Conservation (phyloP, 129 eudicot genomes). For the Sambucus nigra region DNA sequence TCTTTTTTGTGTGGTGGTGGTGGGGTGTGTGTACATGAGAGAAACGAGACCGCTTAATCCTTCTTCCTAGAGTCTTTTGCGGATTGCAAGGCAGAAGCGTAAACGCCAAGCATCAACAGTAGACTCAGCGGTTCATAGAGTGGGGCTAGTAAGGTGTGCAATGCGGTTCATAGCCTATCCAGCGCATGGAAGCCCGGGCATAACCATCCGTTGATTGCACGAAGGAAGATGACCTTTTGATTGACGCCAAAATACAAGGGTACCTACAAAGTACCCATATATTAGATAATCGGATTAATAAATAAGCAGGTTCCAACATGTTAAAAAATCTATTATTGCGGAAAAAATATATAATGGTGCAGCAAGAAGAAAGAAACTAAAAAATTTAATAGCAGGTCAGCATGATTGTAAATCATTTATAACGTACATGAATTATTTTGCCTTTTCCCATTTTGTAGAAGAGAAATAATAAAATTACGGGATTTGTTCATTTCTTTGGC, state of each 20-base stretch:
- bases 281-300: not conserved
- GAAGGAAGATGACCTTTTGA: conserved; percentile 72
- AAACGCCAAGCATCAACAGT: conserved; percentile 61
- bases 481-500: too few relatives aligned
- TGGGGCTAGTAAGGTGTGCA: conserved; percentile 99
- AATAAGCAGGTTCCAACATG: not conserved
- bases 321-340: not conserved
- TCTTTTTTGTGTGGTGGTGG: too few relatives aligned
- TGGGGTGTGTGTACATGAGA: too few relatives aligned
- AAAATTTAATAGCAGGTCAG: too few relatives aligned
- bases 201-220: conserved; percentile 81
- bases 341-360: not conserved
- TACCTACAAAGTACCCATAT: conserved; percentile 35
- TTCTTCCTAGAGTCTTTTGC: conserved; percentile 82
- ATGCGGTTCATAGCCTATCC: conserved; percentile 85
- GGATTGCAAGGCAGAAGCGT: conserved; percentile 53
- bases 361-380: not conserved
- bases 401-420: too few relatives aligned
- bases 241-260: conserved; percentile 95
- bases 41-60: conserved; percentile 24
- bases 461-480: too few relatives aligned
- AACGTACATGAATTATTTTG: too few relatives aligned
- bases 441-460: too few relatives aligned
- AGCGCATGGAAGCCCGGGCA: conserved; percentile 75
- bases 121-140: conserved; percentile 51